Base-by-base conservation (phyloP, 148 eudicot genomes). In the Rhododendron ferrugineum region DNA sequence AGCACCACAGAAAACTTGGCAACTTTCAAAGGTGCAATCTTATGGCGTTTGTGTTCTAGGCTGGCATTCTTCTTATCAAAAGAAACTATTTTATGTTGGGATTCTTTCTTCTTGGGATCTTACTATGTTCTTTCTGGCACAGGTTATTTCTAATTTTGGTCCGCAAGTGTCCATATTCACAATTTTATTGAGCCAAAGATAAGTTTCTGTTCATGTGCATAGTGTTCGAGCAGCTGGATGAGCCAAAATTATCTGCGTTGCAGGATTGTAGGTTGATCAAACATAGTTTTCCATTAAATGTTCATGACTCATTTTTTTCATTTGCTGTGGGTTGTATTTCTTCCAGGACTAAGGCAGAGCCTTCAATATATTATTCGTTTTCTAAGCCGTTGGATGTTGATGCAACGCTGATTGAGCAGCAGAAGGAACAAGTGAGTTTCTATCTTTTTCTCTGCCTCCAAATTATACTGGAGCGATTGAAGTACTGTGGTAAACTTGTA, bases 81-180 rank as follows among this genome's bases (percentile, higher is more conserved):
- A 15, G 5, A 16, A 54, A 18, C 60, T 16, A 72, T 46, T 30
- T 83, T 74, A 50, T 83, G 77, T 20, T 6, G n/a, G 42, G 11
- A 28, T 34, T 83, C 20, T 73, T 83, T 42, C 52, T 70, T 23
- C 81, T 82, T 47, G 44, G 46, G 32, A 79, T 83, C 58, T 73
- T 34, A 8, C 22, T 62, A 34, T 76, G 18, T 85, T 44, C 49
- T 88, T 60, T 80, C 23, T 52, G 46, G 42, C 88, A 86, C 97
- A 96, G 99, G 99, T 96, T 96, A 96, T 91, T 94, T 96, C 92
- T 96, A 88, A 91, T 92, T 94, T 94, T 87, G 98, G 96, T 93
- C 96, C 92, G 89, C 92, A 96, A 92, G 97, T 93, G 89, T 96
- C 90, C 96, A 94, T 96, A 96, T 96, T 94, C 96, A 93, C 96